Evolutionary conservation across 2,329 filamentous ascomycete genomes (phyloP).

Genomic region (Aspergillus fumigatus): DNA sequence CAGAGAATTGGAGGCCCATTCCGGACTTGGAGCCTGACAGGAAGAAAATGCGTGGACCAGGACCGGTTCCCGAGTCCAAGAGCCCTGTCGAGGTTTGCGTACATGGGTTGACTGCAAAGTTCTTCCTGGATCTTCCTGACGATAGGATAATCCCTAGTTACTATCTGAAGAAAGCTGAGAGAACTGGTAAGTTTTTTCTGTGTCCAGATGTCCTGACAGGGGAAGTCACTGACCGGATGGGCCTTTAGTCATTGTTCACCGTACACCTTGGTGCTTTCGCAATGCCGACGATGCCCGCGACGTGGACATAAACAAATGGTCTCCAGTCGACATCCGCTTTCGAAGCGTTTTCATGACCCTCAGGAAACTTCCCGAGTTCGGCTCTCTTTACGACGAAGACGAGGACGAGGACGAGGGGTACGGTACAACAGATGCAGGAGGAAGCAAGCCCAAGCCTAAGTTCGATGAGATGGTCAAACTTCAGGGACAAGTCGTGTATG

Average conservation of each 20-base stretch:
- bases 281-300: slow-evolving; percentile 11
- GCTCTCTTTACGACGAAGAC: slow-evolving; percentile 17
- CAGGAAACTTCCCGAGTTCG: slow-evolving; percentile 12
- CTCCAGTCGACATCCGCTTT: slow-evolving; percentile 19
- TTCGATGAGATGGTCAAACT: slow-evolving; percentile 7
- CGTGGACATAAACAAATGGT: slow-evolving; percentile 19
- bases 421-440: background rate
- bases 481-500: slow-evolving; percentile 22
- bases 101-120: slow-evolving; percentile 18
- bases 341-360: slow-evolving; percentile 22
- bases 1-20: background rate
- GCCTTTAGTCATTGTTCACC: slow-evolving; percentile 13
- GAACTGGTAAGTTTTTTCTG: slow-evolving; percentile 11
- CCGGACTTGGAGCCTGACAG: background rate
- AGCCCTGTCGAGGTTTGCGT: slow-evolving; percentile 12
- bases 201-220: background rate
- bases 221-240: background rate
- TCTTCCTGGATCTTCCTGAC: slow-evolving; percentile 16
- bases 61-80: background rate
- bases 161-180: slow-evolving; percentile 17
- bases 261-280: slow-evolving; percentile 22
- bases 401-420: background rate
- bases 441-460: background rate
- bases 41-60: background rate
- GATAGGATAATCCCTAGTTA: slow-evolving; percentile 19